phyloP scores from a whole-genome alignment of 257 asterid species.

The Plantago elongata region DNA sequence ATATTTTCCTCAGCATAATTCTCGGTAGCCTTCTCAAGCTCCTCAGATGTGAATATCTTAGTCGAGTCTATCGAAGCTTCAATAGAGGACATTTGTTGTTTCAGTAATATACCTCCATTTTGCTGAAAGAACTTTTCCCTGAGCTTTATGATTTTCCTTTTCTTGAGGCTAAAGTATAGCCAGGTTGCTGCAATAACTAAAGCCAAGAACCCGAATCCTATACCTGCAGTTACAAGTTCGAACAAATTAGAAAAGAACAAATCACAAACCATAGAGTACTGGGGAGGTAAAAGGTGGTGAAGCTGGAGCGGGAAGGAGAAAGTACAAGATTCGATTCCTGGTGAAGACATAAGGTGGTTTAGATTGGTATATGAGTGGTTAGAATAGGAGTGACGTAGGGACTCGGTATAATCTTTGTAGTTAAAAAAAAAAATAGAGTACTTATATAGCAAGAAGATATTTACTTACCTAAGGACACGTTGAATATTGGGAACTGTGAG shows the following conservation, averaged over 20 bases:
- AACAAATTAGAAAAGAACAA: background rate
- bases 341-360: too few species aligned
- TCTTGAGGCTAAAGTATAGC: conserved; percentile 51
- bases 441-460: background rate
- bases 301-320: too few species aligned
- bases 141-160: conserved; percentile 36
- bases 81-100: conserved; percentile 47
- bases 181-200: conserved; percentile 39
- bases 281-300: too few species aligned
- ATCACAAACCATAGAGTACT: too few species aligned
- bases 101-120: conserved; percentile 62
- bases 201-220: conserved; percentile 58
- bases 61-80: conserved; percentile 40
- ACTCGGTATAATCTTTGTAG: too few species aligned
- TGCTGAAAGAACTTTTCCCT: conserved; percentile 66
- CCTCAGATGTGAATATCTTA: conserved; percentile 54
- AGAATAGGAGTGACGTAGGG: background rate
- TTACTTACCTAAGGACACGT: conserved; percentile 35
- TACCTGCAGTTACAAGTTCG: conserved; percentile 32
- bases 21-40: conserved; percentile 53
- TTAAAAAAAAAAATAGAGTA: too few species aligned
- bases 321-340: background rate
- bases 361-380: background rate
- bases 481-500: conserved; percentile 48
- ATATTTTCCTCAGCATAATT: conserved; percentile 49